Conservation (phyloP, 2,329 filamentous ascomycete genomes). For the Lizonia empirigonia region DNA sequence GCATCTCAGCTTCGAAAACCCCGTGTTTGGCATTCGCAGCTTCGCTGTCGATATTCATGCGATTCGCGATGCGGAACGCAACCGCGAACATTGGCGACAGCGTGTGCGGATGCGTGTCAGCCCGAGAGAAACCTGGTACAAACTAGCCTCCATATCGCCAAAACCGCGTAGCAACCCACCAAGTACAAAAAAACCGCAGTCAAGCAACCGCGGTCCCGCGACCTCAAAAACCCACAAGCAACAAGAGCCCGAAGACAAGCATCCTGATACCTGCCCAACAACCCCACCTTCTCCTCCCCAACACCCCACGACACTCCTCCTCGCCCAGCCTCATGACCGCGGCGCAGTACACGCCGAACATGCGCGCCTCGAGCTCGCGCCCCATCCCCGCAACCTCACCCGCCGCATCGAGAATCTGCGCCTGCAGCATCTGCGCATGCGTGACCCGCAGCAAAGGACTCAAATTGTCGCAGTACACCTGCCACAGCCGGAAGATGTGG, state of each 20-base stretch:
- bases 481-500: slow-evolving; percentile 74
- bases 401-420: slow-evolving; percentile 66
- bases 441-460: slow-evolving; percentile 39
- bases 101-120: slow-evolving; percentile 53
- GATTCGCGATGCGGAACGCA: slow-evolving; percentile 63
- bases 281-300: slow-evolving; percentile 60
- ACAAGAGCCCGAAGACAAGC: slow-evolving; percentile 66
- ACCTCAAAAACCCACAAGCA: slow-evolving; percentile 61
- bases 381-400: slow-evolving; percentile 57
- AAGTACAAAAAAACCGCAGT: slow-evolving; percentile 61
- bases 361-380: slow-evolving; percentile 62
- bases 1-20: slow-evolving; percentile 64
- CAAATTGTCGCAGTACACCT: slow-evolving; percentile 65
- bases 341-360: slow-evolving; percentile 45
- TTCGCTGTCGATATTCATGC: slow-evolving; percentile 67
- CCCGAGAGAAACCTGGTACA: slow-evolving; percentile 59
- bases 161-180: slow-evolving; percentile 45
- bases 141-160: neutral
- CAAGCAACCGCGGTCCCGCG: slow-evolving; percentile 60
- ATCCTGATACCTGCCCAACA: slow-evolving; percentile 63
- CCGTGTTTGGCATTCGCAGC: slow-evolving; percentile 55
- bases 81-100: slow-evolving; percentile 64
- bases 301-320: slow-evolving; percentile 58
- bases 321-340: slow-evolving; percentile 60
- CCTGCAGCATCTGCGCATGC: slow-evolving; percentile 51